Percentiles rank a stretch among this genome's conserved stretches.
These are phyloP conservation scores for Pichia occidentalis DNA, from an alignment of 805 yeast genomes.

Conservation along the genomic window DNA sequence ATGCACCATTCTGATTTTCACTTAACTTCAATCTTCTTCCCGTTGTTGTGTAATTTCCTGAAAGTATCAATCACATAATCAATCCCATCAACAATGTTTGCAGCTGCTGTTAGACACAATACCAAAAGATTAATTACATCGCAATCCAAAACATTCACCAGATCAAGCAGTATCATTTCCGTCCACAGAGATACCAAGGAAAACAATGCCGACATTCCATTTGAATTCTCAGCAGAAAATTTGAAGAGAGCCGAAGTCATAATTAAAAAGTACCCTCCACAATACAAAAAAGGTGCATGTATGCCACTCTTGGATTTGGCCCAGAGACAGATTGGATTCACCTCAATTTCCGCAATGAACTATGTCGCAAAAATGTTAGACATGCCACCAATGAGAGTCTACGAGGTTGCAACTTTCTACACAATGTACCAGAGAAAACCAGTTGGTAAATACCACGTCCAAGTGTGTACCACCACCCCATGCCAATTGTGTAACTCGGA, in stretches of 20 bases:
- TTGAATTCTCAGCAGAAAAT: conserved; percentile 67
- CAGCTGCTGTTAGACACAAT: conserved; percentile 8
- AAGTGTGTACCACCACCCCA: conserved; percentile 86
- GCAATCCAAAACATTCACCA: conserved; percentile 7
- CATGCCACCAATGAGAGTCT: conserved; percentile 92
- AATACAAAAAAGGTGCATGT: conserved; percentile 80
- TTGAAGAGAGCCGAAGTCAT: conserved; percentile 61
- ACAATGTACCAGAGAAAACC: conserved; percentile 87
- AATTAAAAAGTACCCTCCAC: conserved; percentile 75
- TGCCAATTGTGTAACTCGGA: conserved; percentile 83
- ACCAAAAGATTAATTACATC: conserved; percentile 3
- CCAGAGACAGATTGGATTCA: conserved; percentile 81
- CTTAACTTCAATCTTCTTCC: too few species aligned
- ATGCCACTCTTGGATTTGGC: conserved; percentile 86
- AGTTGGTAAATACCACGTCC: conserved; percentile 77
- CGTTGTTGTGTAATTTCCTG: too few species aligned
- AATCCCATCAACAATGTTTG: conserved; percentile 1
- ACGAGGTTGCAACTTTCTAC: conserved; percentile 87
- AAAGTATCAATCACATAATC: too few species aligned
- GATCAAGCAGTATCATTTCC: conserved; percentile 32
- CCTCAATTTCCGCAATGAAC: conserved; percentile 83
- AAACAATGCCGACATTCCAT: conserved; percentile 62
- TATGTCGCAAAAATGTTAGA: conserved; percentile 78
- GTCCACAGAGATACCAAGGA: conserved; percentile 69
- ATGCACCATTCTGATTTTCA: too few species aligned